A percentile compares a stretch with the other conserved stretches of the same genome.
Conservation (phyloP, 2,329 filamentous ascomycete species). For the Nannizziopsis barbatae region DNA sequence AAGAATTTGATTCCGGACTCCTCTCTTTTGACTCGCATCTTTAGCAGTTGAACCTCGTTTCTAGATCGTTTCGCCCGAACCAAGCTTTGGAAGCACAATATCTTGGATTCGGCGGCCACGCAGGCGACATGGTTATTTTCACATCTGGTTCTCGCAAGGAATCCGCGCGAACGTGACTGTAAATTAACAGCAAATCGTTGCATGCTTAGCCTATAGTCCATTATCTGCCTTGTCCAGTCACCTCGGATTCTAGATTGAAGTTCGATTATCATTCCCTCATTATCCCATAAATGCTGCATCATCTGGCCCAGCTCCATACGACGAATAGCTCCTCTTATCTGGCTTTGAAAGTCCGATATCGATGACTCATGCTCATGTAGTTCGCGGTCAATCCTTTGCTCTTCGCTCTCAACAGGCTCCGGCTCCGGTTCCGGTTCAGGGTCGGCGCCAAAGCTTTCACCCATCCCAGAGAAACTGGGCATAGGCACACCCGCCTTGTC, state of each 20-base stretch:
- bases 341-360: conserved; percentile 73
- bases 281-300: conserved; percentile 86
- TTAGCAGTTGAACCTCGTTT: conserved; percentile 34
- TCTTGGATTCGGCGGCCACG: conserved; percentile 57
- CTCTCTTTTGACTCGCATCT: conserved; percentile 29
- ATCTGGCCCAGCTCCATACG: conserved; percentile 64
- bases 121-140: conserved; percentile 58
- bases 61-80: conserved; percentile 48
- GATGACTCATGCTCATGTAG: conserved; percentile 61
- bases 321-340: conserved; percentile 68
- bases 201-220: conserved; percentile 74
- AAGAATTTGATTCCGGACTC: conserved; percentile 38
- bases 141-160: conserved; percentile 56
- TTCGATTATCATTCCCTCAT: conserved; percentile 64
- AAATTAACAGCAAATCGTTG: conserved; percentile 64
- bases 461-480: conserved; percentile 97
- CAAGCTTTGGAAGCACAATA: conserved; percentile 72
- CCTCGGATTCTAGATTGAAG: conserved; percentile 80
- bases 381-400: conserved; percentile 75
- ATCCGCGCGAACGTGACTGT: conserved; percentile 68
- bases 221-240: conserved; percentile 74
- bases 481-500: conserved; percentile 91
- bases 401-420: conserved; percentile 68
- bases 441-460: conserved; percentile 85
- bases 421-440: conserved; percentile 62